Conservation (phyloP, 805 yeast genomes). For the Kazachstania africana region DNA sequence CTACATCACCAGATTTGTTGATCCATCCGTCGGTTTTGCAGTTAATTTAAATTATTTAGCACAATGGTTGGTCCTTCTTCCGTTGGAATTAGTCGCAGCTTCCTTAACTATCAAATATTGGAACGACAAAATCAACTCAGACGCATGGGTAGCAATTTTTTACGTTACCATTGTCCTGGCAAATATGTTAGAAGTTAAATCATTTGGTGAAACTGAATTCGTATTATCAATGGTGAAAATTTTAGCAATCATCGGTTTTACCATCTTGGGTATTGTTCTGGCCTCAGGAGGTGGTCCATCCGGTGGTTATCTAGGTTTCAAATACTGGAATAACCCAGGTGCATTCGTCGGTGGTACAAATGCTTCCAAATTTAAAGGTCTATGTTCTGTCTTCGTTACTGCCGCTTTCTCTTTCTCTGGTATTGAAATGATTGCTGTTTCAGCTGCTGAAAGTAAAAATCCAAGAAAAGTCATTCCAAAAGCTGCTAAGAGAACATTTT, state of each 20-base stretch:
- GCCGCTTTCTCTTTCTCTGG: slow-evolving; percentile 64
- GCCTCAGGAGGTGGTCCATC: slow-evolving; percentile 36
- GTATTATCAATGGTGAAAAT: slow-evolving; percentile 38
- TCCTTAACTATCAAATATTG: slow-evolving; percentile 47
- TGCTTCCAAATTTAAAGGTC: slow-evolving; percentile 36
- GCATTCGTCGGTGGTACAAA: slow-evolving; percentile 40
- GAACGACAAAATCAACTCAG: slow-evolving; percentile 38
- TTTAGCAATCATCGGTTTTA: slow-evolving; percentile 38
- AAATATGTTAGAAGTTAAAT: slow-evolving; percentile 41
- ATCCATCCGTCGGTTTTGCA: slow-evolving; percentile 45
- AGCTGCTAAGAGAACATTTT: slow-evolving; percentile 72
- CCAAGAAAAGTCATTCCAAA: slow-evolving; percentile 58
- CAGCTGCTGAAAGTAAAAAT: slow-evolving; percentile 65
- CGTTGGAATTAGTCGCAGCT: slow-evolving; percentile 50
- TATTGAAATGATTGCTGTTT: slow-evolving; percentile 60
- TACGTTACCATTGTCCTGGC: slow-evolving; percentile 36
- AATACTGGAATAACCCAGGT: slow-evolving; percentile 44
- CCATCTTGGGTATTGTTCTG: slow-evolving; percentile 41
- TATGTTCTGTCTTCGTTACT: slow-evolving; percentile 42
- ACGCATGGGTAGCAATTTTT: slow-evolving; percentile 50
- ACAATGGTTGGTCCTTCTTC: slow-evolving; percentile 45
- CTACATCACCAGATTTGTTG: slow-evolving; percentile 40
- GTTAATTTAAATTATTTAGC: slow-evolving; percentile 42
- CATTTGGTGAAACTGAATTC: slow-evolving; percentile 49
- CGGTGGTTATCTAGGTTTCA: slow-evolving; percentile 33